These are phyloP conservation scores for Yamadazyma spencermartinsiae DNA, from an alignment of 1,139 yeast genomes.

Conservation along the genomic window DNA sequence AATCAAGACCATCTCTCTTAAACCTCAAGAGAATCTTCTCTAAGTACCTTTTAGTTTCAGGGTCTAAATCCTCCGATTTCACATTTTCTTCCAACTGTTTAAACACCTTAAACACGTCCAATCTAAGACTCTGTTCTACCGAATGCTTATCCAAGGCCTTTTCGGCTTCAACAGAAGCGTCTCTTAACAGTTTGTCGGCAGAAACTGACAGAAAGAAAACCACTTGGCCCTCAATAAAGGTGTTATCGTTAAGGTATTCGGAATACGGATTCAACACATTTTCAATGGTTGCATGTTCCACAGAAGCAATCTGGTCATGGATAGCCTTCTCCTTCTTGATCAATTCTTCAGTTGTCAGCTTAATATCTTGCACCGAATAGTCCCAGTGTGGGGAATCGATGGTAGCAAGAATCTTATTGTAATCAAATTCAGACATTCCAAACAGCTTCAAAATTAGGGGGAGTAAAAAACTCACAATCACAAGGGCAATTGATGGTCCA, in stretches of 20 bases:
- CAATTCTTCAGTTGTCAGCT: constrained; percentile 41
- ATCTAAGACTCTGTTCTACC: constrained; percentile 66
- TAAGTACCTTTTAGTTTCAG: constrained; percentile 58
- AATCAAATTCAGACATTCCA: constrained; percentile 15
- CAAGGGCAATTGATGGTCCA: background rate
- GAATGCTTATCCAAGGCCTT: constrained; percentile 53
- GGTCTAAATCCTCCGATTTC: constrained; percentile 36
- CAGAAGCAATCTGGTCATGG: constrained; percentile 55
- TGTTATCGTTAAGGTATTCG: constrained; percentile 47
- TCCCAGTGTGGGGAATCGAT: constrained; percentile 54
- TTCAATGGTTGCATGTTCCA: constrained; percentile 52
- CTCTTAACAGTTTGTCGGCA: constrained; percentile 58
- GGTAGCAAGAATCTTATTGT: constrained; percentile 13
- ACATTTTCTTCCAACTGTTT: constrained; percentile 47
- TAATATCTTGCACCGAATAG: constrained; percentile 54
- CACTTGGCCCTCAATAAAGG: constrained; percentile 47
- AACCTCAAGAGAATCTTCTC: constrained; percentile 57
- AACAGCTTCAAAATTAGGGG: background rate
- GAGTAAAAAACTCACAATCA: background rate
- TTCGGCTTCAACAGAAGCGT: constrained; percentile 67
- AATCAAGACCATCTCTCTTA: constrained; percentile 66
- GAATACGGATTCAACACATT: constrained; percentile 55
- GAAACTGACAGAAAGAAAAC: constrained; percentile 74
- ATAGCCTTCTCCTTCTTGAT: constrained; percentile 45
- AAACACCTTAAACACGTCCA: constrained; percentile 63